phyloP scores from a whole-genome alignment of 1,284 basidiomycete species.

The Cutaneotrichosporon arboriforme region DNA sequence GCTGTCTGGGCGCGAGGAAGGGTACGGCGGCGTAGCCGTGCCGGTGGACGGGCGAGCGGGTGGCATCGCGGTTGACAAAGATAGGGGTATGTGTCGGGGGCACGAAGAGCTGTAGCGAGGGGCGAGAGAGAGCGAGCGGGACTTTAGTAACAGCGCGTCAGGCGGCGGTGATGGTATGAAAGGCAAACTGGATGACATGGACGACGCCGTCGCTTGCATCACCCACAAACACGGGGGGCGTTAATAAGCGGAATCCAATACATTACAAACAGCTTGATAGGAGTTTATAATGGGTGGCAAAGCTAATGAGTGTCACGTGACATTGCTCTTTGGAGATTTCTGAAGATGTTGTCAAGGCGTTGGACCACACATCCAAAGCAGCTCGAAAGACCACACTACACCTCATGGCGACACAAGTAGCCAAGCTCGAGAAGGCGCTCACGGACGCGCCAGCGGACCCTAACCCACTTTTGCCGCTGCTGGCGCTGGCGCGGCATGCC shows the following conservation, averaged over 20 bases:
- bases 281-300: not conserved
- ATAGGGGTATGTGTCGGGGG: not conserved
- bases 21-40: constrained; percentile 26
- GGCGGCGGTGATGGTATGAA: no score
- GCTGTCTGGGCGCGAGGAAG: constrained; percentile 32
- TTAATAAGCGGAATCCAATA: no score
- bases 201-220: no score
- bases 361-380: not conserved
- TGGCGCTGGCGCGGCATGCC: constrained; percentile 53
- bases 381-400: not conserved
- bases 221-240: no score
- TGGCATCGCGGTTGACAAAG: constrained; percentile 24
- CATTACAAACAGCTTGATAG: no score
- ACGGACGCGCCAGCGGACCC: constrained; percentile 54
- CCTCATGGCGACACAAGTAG: constrained; percentile 21
- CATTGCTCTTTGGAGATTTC: constrained; percentile 2
- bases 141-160: no score
- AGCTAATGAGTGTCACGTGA: not conserved
- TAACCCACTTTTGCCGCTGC: constrained; percentile 71
- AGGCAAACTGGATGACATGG: no score
- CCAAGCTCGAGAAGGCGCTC: constrained; percentile 33
- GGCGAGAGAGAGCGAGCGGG: no score
- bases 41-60: constrained; percentile 22
- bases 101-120: no score
- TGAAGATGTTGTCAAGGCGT: not conserved